Evolutionary conservation across 2,329 filamentous ascomycete species (phyloP).

Genomic region (Cladosporium sp.): DNA sequence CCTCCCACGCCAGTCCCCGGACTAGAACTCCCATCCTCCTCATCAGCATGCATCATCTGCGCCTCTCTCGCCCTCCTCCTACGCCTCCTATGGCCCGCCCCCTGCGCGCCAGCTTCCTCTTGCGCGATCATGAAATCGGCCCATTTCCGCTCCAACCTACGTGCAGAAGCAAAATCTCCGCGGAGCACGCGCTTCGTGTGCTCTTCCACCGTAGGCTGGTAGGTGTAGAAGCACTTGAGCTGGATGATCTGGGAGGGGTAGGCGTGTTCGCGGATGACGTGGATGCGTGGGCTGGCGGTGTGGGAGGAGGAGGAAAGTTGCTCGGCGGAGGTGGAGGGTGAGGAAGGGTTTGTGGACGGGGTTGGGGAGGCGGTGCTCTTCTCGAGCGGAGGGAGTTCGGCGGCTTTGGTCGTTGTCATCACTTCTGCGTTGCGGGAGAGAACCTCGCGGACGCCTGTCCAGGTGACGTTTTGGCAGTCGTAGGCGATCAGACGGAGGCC

Average conservation of each 20-base stretch:
- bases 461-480: constrained; percentile 87
- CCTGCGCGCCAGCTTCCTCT: constrained; percentile 71
- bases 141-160: constrained; percentile 84
- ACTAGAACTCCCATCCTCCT: constrained; percentile 57
- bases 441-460: constrained; percentile 84
- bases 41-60: constrained; percentile 71
- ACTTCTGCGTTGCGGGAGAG: constrained; percentile 78
- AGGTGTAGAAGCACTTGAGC: constrained; percentile 91
- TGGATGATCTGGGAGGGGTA: constrained; percentile 76
- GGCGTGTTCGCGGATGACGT: constrained; percentile 35
- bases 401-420: constrained; percentile 42
- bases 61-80: constrained; percentile 76
- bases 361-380: constrained; percentile 12
- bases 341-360: constrained; percentile 24
- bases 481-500: constrained; percentile 78
- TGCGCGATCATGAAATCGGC: constrained; percentile 88
- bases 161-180: constrained; percentile 69
- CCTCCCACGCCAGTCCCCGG: constrained; percentile 30
- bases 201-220: constrained; percentile 91
- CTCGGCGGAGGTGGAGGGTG: constrained; percentile 24
- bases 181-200: constrained; percentile 80
- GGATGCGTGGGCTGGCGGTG: constrained; percentile 20
- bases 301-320: constrained; percentile 15
- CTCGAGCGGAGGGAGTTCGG: constrained; percentile 24
- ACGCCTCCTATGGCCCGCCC: constrained; percentile 62